phyloP scores from a whole-genome alignment of 148 eudicot genomes.

The Camellia sinensis region DNA sequence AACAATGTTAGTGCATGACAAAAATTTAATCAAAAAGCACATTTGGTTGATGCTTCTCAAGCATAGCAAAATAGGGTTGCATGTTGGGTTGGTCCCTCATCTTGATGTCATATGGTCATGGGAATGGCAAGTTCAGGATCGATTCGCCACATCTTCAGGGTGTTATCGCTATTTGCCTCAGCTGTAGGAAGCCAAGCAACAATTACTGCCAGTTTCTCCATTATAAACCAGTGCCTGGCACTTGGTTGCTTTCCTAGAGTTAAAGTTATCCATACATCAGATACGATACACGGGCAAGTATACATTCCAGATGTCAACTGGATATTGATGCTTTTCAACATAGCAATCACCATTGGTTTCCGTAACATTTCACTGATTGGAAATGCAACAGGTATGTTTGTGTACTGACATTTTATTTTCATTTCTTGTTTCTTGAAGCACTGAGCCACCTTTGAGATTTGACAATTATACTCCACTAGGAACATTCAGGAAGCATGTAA shows the following conservation, averaged over 20 bases:
- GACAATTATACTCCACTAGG: neutral
- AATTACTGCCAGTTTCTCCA: constrained; percentile 47
- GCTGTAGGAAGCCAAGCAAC: constrained; percentile 57
- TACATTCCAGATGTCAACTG: constrained; percentile 51
- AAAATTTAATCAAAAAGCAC: neutral
- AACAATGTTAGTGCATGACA: neutral
- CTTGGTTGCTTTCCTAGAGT: constrained; percentile 54
- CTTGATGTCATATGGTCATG: neutral
- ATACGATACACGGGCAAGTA: constrained; percentile 44
- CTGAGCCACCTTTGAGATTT: neutral
- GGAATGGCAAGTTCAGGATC: constrained; percentile 16
- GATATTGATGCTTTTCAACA: constrained; percentile 41
- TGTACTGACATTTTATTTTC: neutral
- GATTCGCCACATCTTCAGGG: constrained; percentile 35
- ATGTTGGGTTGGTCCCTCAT: too few species aligned
- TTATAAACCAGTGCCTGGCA: constrained; percentile 50
- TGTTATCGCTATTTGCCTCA: constrained; percentile 41
- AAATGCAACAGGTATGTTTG: constrained; percentile 38
- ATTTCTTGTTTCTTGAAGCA: neutral
- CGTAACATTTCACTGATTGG: constrained; percentile 36
- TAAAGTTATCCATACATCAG: constrained; percentile 49
- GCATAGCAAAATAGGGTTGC: too few species aligned
- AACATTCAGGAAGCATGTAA: neutral
- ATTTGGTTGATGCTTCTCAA: too few species aligned
- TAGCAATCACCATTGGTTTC: constrained; percentile 41